A percentile compares a stretch with the other conserved stretches of the same genome.
These are phyloP conservation scores for Solidago caesia DNA, from an alignment of 129 eudicot species.

Conservation along the genomic window DNA sequence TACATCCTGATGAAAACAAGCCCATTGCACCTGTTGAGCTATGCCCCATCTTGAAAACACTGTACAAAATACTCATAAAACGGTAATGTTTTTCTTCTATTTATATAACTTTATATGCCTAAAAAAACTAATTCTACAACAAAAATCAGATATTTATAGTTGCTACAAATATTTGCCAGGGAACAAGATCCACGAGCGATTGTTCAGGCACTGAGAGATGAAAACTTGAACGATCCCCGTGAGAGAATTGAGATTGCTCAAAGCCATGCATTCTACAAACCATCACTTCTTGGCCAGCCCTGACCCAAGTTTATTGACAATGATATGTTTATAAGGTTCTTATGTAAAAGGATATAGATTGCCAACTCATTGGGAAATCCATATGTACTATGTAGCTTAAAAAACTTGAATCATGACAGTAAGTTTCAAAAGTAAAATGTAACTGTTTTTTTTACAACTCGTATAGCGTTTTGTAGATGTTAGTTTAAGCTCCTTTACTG, in stretches of 20 bases:
- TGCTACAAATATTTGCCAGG: conserved; percentile 27
- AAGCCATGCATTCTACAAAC: conserved; percentile 67
- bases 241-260: conserved; percentile 84
- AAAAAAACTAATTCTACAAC: neutral
- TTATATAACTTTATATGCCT: neutral
- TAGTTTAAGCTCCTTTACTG: too few species aligned
- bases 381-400: too few species aligned
- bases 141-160: neutral
- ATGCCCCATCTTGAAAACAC: neutral
- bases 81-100: neutral
- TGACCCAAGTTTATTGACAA: conserved; percentile 1
- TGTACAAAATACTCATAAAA: neutral
- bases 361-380: too few species aligned
- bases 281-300: conserved; percentile 68
- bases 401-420: too few species aligned
- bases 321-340: too few species aligned
- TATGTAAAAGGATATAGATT: too few species aligned
- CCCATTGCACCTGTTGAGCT: neutral
- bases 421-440: too few species aligned
- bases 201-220: conserved; percentile 70
- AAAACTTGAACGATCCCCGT: conserved; percentile 65
- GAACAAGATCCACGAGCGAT: conserved; percentile 56
- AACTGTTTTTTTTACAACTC: too few species aligned
- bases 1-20: neutral
- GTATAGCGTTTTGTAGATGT: too few species aligned